A percentile compares a stretch with the other conserved stretches of the same genome.
Conservation (phyloP, 805 yeast species). For the Priceomyces fermenticarens region DNA sequence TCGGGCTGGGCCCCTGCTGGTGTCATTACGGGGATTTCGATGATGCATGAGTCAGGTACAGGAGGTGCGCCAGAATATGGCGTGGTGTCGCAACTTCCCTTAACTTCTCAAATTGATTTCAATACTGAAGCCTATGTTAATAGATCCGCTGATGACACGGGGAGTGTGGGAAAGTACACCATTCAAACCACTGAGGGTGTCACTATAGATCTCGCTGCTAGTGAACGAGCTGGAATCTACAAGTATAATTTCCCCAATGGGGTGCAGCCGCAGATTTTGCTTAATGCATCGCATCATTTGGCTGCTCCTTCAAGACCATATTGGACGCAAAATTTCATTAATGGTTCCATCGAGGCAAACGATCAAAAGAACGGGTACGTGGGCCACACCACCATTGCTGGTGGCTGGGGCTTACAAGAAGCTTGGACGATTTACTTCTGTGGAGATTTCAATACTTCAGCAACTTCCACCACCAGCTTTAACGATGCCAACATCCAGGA, state of each 20-base stretch:
- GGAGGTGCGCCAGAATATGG: slow-evolving; percentile 40
- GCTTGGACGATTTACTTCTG: slow-evolving; percentile 27
- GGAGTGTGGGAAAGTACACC: slow-evolving; percentile 23
- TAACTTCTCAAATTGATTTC: slow-evolving; percentile 13
- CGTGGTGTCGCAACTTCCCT: slow-evolving; percentile 29
- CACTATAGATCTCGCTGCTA: slow-evolving; percentile 24
- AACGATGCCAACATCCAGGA: slow-evolving; percentile 1
- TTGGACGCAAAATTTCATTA: slow-evolving; percentile 30
- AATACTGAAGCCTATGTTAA: slow-evolving; percentile 9
- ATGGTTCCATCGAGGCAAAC: slow-evolving; percentile 18
- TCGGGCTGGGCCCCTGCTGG: slow-evolving; percentile 33
- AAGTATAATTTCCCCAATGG: slow-evolving; percentile 17
- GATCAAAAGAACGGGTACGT: slow-evolving; percentile 14
- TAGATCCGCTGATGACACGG: slow-evolving; percentile 16
- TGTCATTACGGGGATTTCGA: slow-evolving; percentile 26
- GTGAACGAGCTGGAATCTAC: slow-evolving; percentile 22
- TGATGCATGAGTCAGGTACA: slow-evolving; percentile 39
- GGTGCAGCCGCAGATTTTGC: slow-evolving; percentile 15
- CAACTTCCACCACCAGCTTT: slow-evolving; percentile 13
- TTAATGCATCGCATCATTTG: slow-evolving; percentile 27
- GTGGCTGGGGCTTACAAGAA: slow-evolving; percentile 30
- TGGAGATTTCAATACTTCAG: slow-evolving; percentile 22
- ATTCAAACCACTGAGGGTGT: slow-evolving; percentile 17
- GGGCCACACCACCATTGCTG: slow-evolving; percentile 21
- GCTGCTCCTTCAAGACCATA: slow-evolving; percentile 23